Conservation (phyloP, 257 asterid species). For the Solanum appendiculatum region DNA sequence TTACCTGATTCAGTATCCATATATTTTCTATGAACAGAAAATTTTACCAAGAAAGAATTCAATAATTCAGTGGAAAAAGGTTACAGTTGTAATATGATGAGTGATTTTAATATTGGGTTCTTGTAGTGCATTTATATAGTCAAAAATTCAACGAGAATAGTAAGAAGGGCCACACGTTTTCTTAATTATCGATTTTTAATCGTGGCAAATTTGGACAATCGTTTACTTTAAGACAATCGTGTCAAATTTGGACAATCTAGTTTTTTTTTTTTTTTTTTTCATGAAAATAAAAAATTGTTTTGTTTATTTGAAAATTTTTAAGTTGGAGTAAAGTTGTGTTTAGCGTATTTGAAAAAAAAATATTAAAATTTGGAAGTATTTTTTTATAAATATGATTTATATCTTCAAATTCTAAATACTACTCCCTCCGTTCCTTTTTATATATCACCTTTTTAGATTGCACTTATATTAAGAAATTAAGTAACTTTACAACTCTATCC, state of each 20-base stretch:
- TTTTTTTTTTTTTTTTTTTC: too few species aligned
- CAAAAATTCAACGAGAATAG: not conserved
- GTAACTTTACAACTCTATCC: too few species aligned
- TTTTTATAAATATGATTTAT: too few species aligned
- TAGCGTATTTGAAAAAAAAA: too few species aligned
- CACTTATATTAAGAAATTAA: too few species aligned
- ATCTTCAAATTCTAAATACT: too few species aligned
- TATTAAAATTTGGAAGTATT: too few species aligned
- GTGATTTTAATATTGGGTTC: not conserved
- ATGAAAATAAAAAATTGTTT: too few species aligned
- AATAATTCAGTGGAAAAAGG: not conserved
- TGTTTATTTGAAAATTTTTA: too few species aligned
- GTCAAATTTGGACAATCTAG: not conserved
- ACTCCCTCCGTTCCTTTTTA: too few species aligned
- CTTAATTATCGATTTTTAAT: not conserved
- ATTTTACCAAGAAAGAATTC: not conserved
- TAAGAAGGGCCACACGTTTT: not conserved
- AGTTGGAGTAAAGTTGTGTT: too few species aligned
- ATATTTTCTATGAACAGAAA: not conserved
- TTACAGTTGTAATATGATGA: not conserved
- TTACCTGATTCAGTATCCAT: slow-evolving; percentile 7
- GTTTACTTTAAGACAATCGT: not conserved
- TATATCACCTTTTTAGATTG: too few species aligned
- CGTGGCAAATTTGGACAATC: not conserved
- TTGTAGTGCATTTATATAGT: not conserved